phyloP scores from a whole-genome alignment of 1,284 basidiomycete species.

The Pisolithus thermaeus region DNA sequence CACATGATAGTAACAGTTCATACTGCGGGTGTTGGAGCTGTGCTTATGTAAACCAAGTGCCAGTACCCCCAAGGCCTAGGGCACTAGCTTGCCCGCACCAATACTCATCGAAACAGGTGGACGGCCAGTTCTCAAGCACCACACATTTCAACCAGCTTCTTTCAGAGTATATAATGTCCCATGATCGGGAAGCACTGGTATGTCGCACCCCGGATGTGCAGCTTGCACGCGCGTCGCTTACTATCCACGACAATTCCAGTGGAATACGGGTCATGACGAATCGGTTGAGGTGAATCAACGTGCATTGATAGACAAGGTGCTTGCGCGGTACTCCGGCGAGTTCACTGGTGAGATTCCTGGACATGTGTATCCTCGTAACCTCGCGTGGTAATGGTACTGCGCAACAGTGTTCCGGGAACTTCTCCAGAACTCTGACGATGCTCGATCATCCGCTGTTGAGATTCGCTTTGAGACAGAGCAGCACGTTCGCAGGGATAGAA shows the following conservation, averaged over 20 bases:
- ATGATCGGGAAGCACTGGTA: conserved; percentile 10
- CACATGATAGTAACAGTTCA: too few species aligned
- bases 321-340: conserved; percentile 92
- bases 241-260: conserved; percentile 35
- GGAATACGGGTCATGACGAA: conserved; percentile 72
- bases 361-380: conserved; percentile 8
- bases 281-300: conserved; percentile 93
- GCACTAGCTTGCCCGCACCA: too few species aligned
- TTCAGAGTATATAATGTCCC: neutral
- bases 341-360: conserved; percentile 56
- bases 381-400: neutral
- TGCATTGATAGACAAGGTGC: conserved; percentile 88
- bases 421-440: conserved; percentile 94
- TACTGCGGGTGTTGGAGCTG: too few species aligned
- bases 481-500: conserved; percentile 36
- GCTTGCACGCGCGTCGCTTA: neutral
- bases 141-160: neutral
- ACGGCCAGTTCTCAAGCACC: too few species aligned
- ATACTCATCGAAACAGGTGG: too few species aligned
- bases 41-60: too few species aligned
- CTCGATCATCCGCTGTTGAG: conserved; percentile 74
- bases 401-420: conserved; percentile 80
- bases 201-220: neutral
- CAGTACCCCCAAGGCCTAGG: too few species aligned
- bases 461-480: conserved; percentile 74